Conservation (phyloP, 495 filamentous ascomycete genomes). For the Penicillium cinerascens region DNA sequence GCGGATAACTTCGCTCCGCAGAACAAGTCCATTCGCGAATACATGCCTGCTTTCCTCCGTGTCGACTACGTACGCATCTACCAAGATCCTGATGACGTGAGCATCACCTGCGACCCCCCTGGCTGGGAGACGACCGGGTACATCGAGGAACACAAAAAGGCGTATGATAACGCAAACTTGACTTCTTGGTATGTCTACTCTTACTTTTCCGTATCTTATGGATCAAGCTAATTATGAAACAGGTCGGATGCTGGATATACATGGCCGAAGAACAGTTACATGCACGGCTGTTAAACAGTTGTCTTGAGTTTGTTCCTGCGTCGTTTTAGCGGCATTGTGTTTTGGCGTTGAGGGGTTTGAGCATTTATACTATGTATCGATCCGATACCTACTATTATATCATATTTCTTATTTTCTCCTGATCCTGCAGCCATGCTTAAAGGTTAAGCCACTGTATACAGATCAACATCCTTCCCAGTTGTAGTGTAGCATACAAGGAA, state of each 20-base stretch:
- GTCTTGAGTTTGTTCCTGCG: constrained; percentile 11
- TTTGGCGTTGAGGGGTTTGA: constrained; percentile 29
- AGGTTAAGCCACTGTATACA: too few species aligned
- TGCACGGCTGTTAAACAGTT: constrained; percentile 36
- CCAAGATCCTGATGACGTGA: constrained; percentile 56
- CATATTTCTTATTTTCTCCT: background rate
- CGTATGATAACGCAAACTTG: constrained; percentile 64
- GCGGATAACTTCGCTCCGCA: constrained; percentile 62
- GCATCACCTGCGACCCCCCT: constrained; percentile 68
- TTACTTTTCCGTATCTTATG: background rate
- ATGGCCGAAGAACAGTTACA: constrained; percentile 49
- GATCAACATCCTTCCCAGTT: too few species aligned
- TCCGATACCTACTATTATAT: constrained; percentile 13
- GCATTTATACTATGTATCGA: constrained; percentile 8
- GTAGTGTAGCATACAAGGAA: too few species aligned
- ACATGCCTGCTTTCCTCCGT: constrained; percentile 66
- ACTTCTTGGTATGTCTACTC: constrained; percentile 44
- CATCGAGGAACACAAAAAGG: constrained; percentile 58
- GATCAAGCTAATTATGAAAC: constrained; percentile 6
- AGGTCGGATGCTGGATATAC: constrained; percentile 40
- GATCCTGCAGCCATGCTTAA: background rate
- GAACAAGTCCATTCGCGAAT: constrained; percentile 49
- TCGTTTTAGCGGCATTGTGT: constrained; percentile 37
- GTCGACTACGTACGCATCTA: constrained; percentile 77
- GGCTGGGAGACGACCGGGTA: constrained; percentile 69